phyloP scores from a whole-genome alignment of 2,329 filamentous ascomycete species.

The Fusarium robinianum region DNA sequence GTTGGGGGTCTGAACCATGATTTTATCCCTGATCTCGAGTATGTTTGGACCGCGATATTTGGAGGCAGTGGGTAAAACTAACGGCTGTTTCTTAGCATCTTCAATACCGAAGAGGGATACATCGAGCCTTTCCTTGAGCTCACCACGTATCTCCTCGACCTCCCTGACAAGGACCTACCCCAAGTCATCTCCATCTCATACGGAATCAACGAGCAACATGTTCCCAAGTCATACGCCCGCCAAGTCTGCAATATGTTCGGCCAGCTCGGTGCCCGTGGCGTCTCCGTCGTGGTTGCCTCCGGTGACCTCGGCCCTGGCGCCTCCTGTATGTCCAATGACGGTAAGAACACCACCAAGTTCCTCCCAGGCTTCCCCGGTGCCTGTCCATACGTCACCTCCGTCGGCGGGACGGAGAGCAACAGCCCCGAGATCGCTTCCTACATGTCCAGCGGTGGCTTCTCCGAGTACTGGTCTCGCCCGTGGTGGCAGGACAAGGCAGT shows the following conservation, averaged over 20 bases:
- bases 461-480: constrained; percentile 51
- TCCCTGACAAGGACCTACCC: constrained; percentile 60
- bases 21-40: constrained; percentile 44
- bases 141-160: constrained; percentile 61
- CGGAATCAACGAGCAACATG: constrained; percentile 68
- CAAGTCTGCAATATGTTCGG: constrained; percentile 60
- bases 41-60: constrained; percentile 15
- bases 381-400: constrained; percentile 65
- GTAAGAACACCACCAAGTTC: constrained; percentile 41
- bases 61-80: neutral
- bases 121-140: constrained; percentile 72
- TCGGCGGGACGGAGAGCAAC: constrained; percentile 59
- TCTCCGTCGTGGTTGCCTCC: constrained; percentile 67
- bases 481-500: constrained; percentile 52
- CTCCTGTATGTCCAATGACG: constrained; percentile 45
- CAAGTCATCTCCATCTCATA: constrained; percentile 72
- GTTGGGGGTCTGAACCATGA: constrained; percentile 40
- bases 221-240: constrained; percentile 61
- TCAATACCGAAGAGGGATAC: constrained; percentile 41
- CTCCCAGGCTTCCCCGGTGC: constrained; percentile 43
- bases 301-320: constrained; percentile 57
- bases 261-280: constrained; percentile 67
- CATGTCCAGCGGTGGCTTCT: constrained; percentile 59
- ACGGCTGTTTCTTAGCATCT: constrained; percentile 16
- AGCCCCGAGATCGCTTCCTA: constrained; percentile 57